phyloP scores from a whole-genome alignment of 176 grass and related monocot species.

The Triticum timopheevii region DNA sequence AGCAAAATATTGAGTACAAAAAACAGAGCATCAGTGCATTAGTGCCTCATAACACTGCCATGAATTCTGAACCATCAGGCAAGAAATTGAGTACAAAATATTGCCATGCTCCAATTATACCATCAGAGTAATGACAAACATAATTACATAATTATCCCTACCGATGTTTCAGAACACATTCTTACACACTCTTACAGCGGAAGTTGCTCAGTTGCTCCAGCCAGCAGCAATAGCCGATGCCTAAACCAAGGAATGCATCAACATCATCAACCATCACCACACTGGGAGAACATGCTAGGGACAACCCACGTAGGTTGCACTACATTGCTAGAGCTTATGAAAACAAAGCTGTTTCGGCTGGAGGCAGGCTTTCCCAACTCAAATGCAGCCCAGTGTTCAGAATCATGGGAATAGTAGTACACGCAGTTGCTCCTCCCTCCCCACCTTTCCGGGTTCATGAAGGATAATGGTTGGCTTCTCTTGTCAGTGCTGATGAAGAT shows the following conservation, averaged over 20 bases:
- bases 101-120: not conserved
- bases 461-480: not conserved
- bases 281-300: not conserved
- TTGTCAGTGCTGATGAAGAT: not conserved
- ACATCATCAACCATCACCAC: not conserved
- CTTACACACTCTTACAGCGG: not conserved
- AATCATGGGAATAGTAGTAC: constrained; percentile 1
- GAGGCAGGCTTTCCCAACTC: not conserved
- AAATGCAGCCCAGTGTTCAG: not conserved
- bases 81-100: not conserved
- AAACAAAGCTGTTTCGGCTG: not conserved
- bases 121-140: not conserved
- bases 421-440: constrained; percentile 1
- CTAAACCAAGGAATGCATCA: not conserved
- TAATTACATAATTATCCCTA: not conserved
- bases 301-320: constrained; percentile 1
- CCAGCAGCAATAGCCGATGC: not conserved
- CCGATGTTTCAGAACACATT: not conserved
- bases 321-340: not conserved
- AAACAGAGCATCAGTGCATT: no score
- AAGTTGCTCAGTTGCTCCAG: not conserved
- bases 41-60: not conserved
- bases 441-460: not conserved
- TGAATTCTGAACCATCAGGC: not conserved
- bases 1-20: not conserved